Base-by-base conservation (phyloP, 306 rosid species). In the Luffa aegyptiaca region DNA sequence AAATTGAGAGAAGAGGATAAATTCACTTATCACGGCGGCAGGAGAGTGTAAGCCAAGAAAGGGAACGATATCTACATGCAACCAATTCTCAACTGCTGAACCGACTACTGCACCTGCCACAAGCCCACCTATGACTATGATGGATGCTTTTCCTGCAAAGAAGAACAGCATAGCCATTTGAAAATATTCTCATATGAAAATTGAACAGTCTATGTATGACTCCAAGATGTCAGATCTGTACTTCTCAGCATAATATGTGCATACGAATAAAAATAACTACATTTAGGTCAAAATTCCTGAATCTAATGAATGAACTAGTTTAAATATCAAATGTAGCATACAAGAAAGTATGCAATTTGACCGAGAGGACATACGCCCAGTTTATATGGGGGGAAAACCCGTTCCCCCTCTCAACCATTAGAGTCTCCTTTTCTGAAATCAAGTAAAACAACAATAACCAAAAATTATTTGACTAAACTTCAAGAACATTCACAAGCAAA, bases 1-100 rank as follows among this genome's bases (percentile, higher is more conserved):
- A 83, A 95, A 88, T 84, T 95, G 97, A 76, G 95, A 95, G 78
- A 93, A 21, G 56, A 95, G 87, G 65, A 95, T 84, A 82, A 95
- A 82, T 89, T 95, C 99, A 69, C 91, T 87, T 79, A 93, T 89
- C 83, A 95, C 88, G 52, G 96, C 92, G 70, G 97, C 97, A 76
- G 97, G 97, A 76, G 96, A 93, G 85, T 83, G 92, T 72, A 95
- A 80, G 82, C 97, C 97, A 48, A 95, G 89, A 83, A 93, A 90
- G 31, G 99, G 99, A 82, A 91, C 92, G 76, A 95, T 77, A 82
- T 93, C 99, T 26, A 95, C 99, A 83, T 95, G 99, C 86, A 93
- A 87, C 97, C 93, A 95, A 85, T 84, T 93, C 90, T 95, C 99
- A 76, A 93, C 90, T 11, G 86, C 89, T 49, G 99, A 93, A 51